Evolutionary conservation across 176 grass and related monocot genomes (phyloP).

Genomic region (Dendrocalamus sinicus): DNA sequence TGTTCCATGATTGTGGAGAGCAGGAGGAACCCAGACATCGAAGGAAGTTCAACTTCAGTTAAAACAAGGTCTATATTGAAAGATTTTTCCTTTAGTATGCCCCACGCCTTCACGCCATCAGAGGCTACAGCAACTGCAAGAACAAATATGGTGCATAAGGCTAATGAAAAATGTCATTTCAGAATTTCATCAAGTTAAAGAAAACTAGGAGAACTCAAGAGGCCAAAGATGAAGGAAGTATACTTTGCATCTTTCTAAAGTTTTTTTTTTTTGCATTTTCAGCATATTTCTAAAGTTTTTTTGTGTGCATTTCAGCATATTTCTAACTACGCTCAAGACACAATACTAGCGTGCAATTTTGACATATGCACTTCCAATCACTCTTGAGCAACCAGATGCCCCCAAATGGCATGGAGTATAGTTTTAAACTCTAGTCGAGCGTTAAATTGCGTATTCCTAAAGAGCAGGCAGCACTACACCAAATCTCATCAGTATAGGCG

Average conservation of each 20-base stretch:
- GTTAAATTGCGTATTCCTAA: neutral
- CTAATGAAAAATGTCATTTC: neutral
- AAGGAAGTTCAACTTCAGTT: slow-evolving; percentile 91
- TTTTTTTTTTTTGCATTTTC: neutral
- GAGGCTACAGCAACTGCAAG: slow-evolving; percentile 64
- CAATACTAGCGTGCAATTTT: neutral
- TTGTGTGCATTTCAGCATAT: neutral
- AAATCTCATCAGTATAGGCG: neutral
- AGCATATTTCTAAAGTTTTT: neutral
- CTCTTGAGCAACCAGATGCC: neutral
- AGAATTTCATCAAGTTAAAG: neutral
- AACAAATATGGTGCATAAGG: slow-evolving; percentile 21
- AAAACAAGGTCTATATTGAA: slow-evolving; percentile 89
- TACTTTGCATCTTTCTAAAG: neutral
- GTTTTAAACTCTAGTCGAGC: neutral
- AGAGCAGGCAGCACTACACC: neutral
- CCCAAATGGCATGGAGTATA: neutral
- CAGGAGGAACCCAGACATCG: slow-evolving; percentile 86
- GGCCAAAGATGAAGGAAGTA: neutral
- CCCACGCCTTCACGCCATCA: slow-evolving; percentile 91
- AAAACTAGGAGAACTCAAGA: neutral
- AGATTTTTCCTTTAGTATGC: slow-evolving; percentile 83
- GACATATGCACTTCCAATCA: neutral
- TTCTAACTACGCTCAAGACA: neutral
- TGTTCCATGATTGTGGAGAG: slow-evolving; percentile 96